Percentiles rank a stretch among this genome's conserved stretches.
Conservation (phyloP, 805 yeast species). For the Metschnikowia chrysomelidarum region DNA sequence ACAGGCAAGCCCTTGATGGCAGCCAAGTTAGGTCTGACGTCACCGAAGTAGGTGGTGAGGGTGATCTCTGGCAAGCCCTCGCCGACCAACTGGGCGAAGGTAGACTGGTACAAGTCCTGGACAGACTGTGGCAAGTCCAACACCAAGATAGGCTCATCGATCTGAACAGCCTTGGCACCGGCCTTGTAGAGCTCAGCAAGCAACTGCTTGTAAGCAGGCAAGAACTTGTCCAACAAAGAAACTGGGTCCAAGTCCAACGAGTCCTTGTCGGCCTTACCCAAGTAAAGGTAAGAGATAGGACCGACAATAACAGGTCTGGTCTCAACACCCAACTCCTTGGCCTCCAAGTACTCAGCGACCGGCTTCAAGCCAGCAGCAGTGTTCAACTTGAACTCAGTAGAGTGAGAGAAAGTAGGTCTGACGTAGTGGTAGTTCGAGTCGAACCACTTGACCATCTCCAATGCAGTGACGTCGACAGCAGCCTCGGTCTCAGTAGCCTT, state of each 20-base stretch:
- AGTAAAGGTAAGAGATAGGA: conserved; percentile 90
- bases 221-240: conserved; percentile 78
- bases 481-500: conserved; percentile 81
- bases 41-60: conserved; percentile 95
- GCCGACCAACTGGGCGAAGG: conserved; percentile 74
- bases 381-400: conserved; percentile 93
- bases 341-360: conserved; percentile 96
- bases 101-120: conserved; percentile 83
- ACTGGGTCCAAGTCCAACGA: conserved; percentile 93
- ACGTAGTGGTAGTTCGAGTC: conserved; percentile 99
- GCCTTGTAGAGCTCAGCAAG: conserved; percentile 85
- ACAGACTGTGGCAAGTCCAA: conserved; percentile 85
- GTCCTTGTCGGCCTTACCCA: conserved; percentile 99
- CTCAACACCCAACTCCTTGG: conserved; percentile 91
- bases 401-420: conserved; percentile 97
- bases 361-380: conserved; percentile 76
- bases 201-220: conserved; percentile 91
- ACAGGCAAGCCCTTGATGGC: conserved; percentile 91
- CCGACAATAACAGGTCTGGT: conserved; percentile 98
- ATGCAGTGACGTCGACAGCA: conserved; percentile 97
- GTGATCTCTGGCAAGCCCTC: conserved; percentile 72
- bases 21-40: conserved; percentile 91
- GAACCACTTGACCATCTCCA: conserved; percentile 99
- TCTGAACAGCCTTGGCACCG: conserved; percentile 93
- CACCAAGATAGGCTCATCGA: conserved; percentile 96